Percentiles rank a stretch among this genome's conserved stretches.
Evolutionary conservation across 441 rosid genomes (phyloP).

Genomic region (Pelargonium cotyledonis): DNA sequence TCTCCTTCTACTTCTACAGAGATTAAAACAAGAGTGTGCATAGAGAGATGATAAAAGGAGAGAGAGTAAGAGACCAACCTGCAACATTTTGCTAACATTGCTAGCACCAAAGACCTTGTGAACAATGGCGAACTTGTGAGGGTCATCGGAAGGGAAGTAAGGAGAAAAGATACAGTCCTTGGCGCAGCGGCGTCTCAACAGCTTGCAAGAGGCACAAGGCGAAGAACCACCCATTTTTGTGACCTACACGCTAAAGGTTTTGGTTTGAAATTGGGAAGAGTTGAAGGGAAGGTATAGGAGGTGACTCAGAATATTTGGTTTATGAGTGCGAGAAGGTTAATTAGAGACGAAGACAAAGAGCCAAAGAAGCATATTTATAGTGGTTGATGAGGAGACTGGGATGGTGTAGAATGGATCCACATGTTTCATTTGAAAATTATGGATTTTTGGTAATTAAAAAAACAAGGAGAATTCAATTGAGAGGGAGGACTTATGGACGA

Average conservation of each 20-base stretch:
- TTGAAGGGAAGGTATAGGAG: background rate
- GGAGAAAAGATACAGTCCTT: conserved; percentile 90
- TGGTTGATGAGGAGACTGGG: conserved; percentile 17
- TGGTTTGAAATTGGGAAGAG: conserved; percentile 7
- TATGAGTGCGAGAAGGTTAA: conserved; percentile 18
- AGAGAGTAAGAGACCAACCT: conserved; percentile 35
- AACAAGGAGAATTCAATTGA: conserved; percentile 10
- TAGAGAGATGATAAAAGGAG: conserved; percentile 10
- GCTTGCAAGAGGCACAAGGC: conserved; percentile 93
- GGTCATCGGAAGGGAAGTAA: conserved; percentile 86
- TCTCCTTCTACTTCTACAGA: background rate
- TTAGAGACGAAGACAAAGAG: conserved; percentile 29
- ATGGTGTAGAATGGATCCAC: conserved; percentile 36
- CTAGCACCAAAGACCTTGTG: conserved; percentile 96
- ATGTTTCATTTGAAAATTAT: conserved; percentile 31
- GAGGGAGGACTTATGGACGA: background rate
- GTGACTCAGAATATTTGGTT: background rate
- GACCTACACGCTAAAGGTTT: conserved; percentile 6
- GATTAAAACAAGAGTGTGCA: background rate
- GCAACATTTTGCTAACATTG: conserved; percentile 89
- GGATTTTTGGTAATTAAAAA: conserved; percentile 12
- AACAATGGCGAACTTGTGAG: conserved; percentile 83
- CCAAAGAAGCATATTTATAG: conserved; percentile 42
- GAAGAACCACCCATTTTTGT: conserved; percentile 53
- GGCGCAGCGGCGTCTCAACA: conserved; percentile 75